Evolutionary conservation across 805 yeast species (phyloP).

Genomic region (Yamadazyma paraphyllophila): DNA sequence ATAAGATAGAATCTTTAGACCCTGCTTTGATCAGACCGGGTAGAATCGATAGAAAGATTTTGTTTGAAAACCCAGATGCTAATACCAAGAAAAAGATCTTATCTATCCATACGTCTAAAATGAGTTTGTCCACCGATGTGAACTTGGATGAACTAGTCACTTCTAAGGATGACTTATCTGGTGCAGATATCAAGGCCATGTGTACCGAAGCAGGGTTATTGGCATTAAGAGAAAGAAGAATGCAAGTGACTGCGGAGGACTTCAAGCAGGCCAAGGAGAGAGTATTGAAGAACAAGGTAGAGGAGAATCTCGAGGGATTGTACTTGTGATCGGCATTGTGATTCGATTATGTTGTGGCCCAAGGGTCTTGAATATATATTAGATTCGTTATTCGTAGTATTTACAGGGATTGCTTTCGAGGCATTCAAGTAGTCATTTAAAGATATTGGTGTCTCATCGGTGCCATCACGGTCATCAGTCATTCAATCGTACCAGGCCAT

Average conservation of each 20-base stretch:
- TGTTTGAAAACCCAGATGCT: constrained; percentile 94
- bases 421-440: too few relatives aligned
- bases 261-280: constrained; percentile 92
- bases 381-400: too few relatives aligned
- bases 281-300: constrained; percentile 93
- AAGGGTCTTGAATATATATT: background rate
- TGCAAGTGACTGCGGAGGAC: constrained; percentile 95
- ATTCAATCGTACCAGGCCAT: too few relatives aligned
- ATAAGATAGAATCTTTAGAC: constrained; percentile 88
- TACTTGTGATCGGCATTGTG: constrained; percentile 61
- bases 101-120: constrained; percentile 87
- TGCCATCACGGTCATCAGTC: too few relatives aligned
- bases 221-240: constrained; percentile 93
- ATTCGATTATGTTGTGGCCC: too few relatives aligned
- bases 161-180: constrained; percentile 90
- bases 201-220: constrained; percentile 96
- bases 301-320: constrained; percentile 92
- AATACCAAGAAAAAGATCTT: constrained; percentile 90
- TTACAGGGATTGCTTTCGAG: too few relatives aligned
- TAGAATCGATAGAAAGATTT: constrained; percentile 91
- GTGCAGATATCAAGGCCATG: constrained; percentile 96
- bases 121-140: constrained; percentile 86
- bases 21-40: constrained; percentile 98
- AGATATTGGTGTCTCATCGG: too few relatives aligned
- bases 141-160: constrained; percentile 85